Conservation (phyloP, 306 rosid genomes). For the Malus fusca region DNA sequence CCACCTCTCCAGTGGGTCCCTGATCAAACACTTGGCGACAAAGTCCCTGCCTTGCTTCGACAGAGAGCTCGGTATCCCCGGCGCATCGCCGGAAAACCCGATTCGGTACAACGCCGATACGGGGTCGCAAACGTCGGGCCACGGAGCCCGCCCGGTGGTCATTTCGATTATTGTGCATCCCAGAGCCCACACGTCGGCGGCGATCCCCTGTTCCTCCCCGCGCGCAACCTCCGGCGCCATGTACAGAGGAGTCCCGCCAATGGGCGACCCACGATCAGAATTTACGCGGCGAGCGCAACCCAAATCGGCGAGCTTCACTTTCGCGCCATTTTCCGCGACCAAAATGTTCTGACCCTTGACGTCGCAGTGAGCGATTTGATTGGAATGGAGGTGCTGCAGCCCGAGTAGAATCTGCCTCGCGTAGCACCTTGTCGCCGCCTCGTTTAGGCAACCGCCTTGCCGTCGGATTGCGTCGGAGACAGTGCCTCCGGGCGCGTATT, state of each 20-base stretch:
- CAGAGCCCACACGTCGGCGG: constrained; percentile 87
- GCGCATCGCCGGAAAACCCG: constrained; percentile 49
- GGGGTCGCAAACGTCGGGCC: constrained; percentile 50
- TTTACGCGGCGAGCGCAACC: constrained; percentile 57
- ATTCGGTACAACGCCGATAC: constrained; percentile 48
- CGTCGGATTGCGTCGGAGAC: constrained; percentile 31
- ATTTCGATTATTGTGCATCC: constrained; percentile 80
- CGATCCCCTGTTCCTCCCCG: constrained; percentile 66
- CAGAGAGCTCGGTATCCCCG: constrained; percentile 52
- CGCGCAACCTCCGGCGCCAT: constrained; percentile 98
- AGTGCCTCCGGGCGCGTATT: constrained; percentile 62
- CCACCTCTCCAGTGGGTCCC: constrained; percentile 61
- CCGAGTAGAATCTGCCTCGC: constrained; percentile 56
- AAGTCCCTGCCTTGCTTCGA: constrained; percentile 70
- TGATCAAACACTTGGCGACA: constrained; percentile 53
- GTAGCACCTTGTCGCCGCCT: constrained; percentile 23
- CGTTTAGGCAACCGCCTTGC: constrained; percentile 43
- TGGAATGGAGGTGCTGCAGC: constrained; percentile 47
- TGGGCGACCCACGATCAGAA: not conserved
- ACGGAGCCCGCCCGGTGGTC: constrained; percentile 61
- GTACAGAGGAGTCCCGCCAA: constrained; percentile 68
- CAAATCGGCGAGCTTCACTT: constrained; percentile 63
- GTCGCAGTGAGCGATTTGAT: constrained; percentile 86
- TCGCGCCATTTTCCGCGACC: constrained; percentile 25
- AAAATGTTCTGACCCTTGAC: constrained; percentile 63